Evolutionary conservation across 441 rosid genomes (phyloP).

Genomic region (Rhodomyrtus psidioides): DNA sequence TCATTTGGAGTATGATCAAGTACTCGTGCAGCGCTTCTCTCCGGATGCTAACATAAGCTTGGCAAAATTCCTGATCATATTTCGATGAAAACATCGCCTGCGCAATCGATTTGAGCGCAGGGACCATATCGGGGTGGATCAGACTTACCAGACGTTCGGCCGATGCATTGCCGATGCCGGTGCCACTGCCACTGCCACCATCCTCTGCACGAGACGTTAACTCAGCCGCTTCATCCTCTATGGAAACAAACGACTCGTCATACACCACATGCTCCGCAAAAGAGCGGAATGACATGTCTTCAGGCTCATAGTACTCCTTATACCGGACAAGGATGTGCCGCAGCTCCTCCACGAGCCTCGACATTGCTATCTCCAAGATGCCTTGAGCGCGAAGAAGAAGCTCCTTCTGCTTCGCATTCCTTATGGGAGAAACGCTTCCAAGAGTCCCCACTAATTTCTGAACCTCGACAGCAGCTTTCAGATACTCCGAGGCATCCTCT

Average conservation of each 20-base stretch:
- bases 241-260: constrained; percentile 6
- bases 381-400: neutral
- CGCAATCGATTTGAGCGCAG: constrained; percentile 1
- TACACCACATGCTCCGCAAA: neutral
- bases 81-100: constrained; percentile 8
- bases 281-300: constrained; percentile 9
- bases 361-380: constrained; percentile 12
- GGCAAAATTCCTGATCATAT: constrained; percentile 8
- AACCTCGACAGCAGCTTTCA: constrained; percentile 4
- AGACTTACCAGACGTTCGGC: neutral
- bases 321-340: constrained; percentile 1
- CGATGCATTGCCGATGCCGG: neutral
- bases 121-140: constrained; percentile 2
- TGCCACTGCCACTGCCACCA: neutral
- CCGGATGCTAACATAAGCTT: constrained; percentile 1
- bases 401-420: constrained; percentile 1
- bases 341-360: constrained; percentile 7
- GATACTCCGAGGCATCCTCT: neutral
- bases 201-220: neutral
- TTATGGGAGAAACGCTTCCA: neutral
- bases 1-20: constrained; percentile 2
- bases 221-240: neutral
- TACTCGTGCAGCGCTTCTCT: constrained; percentile 8
- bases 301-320: constrained; percentile 2
- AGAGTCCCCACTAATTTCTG: neutral